Percentiles rank a stretch among this genome's conserved stretches.
Evolutionary conservation across 805 yeast species (phyloP).

Genomic region (Starmera quercuum): DNA sequence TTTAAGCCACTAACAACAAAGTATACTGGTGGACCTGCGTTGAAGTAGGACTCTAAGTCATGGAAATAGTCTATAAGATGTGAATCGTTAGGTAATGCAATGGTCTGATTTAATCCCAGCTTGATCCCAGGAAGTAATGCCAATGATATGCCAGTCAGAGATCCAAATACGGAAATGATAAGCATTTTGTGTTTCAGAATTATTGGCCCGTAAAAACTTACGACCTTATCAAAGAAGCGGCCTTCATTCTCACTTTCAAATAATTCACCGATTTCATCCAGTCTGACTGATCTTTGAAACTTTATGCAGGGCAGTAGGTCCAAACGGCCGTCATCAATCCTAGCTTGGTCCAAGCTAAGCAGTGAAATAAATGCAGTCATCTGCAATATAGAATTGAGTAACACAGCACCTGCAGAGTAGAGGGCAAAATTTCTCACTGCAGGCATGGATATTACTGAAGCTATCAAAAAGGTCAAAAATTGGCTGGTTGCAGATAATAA

Average conservation of each 20-base stretch:
- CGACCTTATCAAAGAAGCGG: slow-evolving; percentile 30
- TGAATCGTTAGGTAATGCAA: slow-evolving; percentile 80
- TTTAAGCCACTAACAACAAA: slow-evolving; percentile 70
- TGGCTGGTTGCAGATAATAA: slow-evolving; percentile 72
- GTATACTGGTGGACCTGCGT: slow-evolving; percentile 89
- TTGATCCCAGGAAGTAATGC: slow-evolving; percentile 60
- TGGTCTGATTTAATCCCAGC: slow-evolving; percentile 82
- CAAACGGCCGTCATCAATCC: slow-evolving; percentile 49
- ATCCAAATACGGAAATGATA: slow-evolving; percentile 45
- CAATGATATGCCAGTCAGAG: slow-evolving; percentile 63
- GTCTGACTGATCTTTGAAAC: slow-evolving; percentile 7
- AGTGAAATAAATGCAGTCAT: slow-evolving; percentile 75
- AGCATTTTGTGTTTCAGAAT: slow-evolving; percentile 41
- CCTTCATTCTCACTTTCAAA: slow-evolving; percentile 21
- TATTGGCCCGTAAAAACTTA: slow-evolving; percentile 44
- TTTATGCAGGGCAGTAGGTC: slow-evolving; percentile 57
- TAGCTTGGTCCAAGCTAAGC: slow-evolving; percentile 55
- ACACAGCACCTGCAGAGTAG: slow-evolving; percentile 81
- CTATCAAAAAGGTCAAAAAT: slow-evolving; percentile 69
- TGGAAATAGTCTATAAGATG: slow-evolving; percentile 75
- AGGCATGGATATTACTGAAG: slow-evolving; percentile 85
- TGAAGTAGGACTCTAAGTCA: slow-evolving; percentile 63
- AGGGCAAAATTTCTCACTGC: slow-evolving; percentile 92
- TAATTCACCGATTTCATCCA: slow-evolving; percentile 17
- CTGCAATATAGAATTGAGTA: slow-evolving; percentile 70